phyloP scores from a whole-genome alignment of 2,329 filamentous ascomycete species.

The Cercospora nicotianae region DNA sequence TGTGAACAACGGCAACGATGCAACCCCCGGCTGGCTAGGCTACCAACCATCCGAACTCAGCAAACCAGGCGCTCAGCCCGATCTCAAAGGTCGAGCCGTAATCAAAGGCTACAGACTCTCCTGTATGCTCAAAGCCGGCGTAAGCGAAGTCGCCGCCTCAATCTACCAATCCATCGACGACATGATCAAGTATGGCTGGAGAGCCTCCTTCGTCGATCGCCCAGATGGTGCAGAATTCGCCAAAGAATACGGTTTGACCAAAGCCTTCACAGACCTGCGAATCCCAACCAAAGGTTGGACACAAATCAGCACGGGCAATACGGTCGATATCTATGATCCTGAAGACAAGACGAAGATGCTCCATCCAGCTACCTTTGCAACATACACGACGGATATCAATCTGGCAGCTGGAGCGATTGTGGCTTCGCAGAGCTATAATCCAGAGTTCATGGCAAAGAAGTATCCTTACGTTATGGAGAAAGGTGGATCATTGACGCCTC shows the following conservation, averaged over 20 bases:
- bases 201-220: constrained; percentile 4
- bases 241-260: not conserved
- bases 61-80: not conserved
- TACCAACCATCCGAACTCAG: not conserved
- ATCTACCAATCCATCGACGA: constrained; percentile 1
- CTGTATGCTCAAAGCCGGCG: not conserved
- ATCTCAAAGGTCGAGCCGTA: constrained; percentile 4
- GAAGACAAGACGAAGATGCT: not conserved
- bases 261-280: constrained; percentile 1
- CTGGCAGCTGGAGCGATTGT: not conserved
- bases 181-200: constrained; percentile 5
- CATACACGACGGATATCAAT: not conserved
- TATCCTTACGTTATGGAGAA: not conserved
- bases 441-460: not conserved
- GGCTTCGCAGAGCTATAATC: constrained; percentile 2
- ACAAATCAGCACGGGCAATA: not conserved
- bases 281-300: not conserved
- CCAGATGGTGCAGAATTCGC: not conserved
- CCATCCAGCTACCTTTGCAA: not conserved
- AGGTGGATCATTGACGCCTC: not conserved
- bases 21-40: not conserved
- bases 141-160: not conserved
- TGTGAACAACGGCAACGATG: constrained; percentile 2
- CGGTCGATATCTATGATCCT: not conserved
- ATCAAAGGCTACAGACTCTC: constrained; percentile 1